Evolutionary conservation across 257 asterid genomes (phyloP).

Genomic region (Solanum rostratum): DNA sequence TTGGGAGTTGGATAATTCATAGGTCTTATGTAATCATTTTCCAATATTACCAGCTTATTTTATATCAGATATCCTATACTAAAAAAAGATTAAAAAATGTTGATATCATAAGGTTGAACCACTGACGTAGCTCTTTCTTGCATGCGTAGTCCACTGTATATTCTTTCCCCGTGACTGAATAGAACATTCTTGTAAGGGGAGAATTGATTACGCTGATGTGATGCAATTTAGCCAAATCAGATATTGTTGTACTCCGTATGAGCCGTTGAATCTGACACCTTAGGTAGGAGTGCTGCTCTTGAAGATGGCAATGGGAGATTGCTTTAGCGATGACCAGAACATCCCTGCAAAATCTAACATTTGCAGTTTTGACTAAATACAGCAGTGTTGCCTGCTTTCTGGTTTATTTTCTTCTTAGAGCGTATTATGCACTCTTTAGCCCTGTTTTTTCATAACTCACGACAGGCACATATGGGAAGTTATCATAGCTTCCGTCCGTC

Average conservation of each 20-base stretch:
- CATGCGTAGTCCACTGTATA: background rate
- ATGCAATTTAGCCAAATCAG: slow-evolving; percentile 52
- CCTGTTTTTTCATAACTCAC: background rate
- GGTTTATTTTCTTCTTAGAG: background rate
- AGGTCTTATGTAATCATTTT: background rate
- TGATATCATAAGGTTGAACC: background rate
- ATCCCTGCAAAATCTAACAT: background rate
- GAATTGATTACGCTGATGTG: slow-evolving; percentile 22
- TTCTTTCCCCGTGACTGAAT: background rate
- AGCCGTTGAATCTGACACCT: background rate
- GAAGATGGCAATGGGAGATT: background rate
- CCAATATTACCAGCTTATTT: background rate
- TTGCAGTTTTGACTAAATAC: background rate
- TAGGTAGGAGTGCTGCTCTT: background rate
- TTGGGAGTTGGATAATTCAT: background rate
- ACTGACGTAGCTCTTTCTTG: background rate
- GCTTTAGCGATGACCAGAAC: background rate
- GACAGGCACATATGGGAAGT: background rate
- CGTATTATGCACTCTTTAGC: background rate
- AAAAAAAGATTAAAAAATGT: background rate
- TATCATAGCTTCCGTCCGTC: background rate
- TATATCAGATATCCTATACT: background rate
- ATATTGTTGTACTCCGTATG: slow-evolving; percentile 32
- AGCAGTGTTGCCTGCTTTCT: background rate
- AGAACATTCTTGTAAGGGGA: background rate